A percentile compares a stretch with the other conserved stretches of the same genome.
These are phyloP conservation scores for Triangularia setosa DNA, from an alignment of 2,329 filamentous ascomycete species.

Conservation along the genomic window DNA sequence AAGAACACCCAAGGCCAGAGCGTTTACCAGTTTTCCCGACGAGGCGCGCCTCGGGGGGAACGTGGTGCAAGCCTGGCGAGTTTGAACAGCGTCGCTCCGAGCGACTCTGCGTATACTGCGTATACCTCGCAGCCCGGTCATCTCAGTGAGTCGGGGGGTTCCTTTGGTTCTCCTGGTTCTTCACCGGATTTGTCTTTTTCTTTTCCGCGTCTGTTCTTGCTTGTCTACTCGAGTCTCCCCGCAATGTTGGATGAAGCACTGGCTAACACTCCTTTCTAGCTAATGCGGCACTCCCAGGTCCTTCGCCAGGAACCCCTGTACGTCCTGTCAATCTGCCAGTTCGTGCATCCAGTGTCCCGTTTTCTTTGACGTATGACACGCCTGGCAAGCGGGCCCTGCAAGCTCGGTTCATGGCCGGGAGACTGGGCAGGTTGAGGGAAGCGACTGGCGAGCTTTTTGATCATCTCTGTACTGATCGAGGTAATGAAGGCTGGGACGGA, in stretches of 20 bases:
- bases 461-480: conserved; percentile 10
- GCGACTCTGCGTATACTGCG: conserved; percentile 4
- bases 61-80: conserved; percentile 14
- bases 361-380: conserved; percentile 7
- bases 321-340: not conserved
- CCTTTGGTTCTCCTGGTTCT: not conserved
- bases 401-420: conserved; percentile 8
- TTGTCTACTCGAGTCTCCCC: too few relatives aligned
- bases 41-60: conserved; percentile 15
- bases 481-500: conserved; percentile 14
- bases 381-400: conserved; percentile 5
- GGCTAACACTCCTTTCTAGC: not conserved
- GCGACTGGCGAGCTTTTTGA: conserved; percentile 16
- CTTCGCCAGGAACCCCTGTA: not conserved
- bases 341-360: not conserved
- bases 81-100: conserved; percentile 12
- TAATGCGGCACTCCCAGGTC: not conserved
- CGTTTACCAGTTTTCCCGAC: conserved; percentile 11
- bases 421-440: conserved; percentile 10
- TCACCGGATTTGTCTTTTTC: not conserved
- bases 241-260: not conserved
- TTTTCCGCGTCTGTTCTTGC: not conserved
- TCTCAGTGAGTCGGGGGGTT: conserved; percentile 13
- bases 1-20: conserved; percentile 10
- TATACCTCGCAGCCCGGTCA: conserved; percentile 19